Evolutionary conservation across 495 filamentous ascomycete genomes (phyloP).

Genomic region (Aspergillus nidulans): DNA sequence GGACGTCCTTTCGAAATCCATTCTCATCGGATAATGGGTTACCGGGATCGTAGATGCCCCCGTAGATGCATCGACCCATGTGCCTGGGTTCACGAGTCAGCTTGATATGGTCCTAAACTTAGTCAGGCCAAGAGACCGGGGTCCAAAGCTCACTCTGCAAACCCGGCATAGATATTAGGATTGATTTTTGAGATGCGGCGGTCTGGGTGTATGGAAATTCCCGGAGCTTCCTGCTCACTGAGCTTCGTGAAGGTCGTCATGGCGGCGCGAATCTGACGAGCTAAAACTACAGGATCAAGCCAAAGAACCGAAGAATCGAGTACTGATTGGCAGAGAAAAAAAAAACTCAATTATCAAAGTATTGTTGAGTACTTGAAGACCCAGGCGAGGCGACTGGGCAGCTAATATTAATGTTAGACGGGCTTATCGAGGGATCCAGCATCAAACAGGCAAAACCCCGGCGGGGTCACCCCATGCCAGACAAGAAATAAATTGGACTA

Average conservation of each 20-base stretch:
- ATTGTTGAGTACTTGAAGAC: slow-evolving; percentile 5
- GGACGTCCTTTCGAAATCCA: slow-evolving; percentile 72
- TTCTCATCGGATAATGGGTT: slow-evolving; percentile 66
- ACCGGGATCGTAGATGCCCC: slow-evolving; percentile 73
- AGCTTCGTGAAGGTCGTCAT: slow-evolving; percentile 72
- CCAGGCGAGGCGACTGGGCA: slow-evolving; percentile 17
- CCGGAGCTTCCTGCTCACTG: slow-evolving; percentile 49
- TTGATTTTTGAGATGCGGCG: slow-evolving; percentile 65
- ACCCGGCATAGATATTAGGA: slow-evolving; percentile 70
- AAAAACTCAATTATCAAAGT: slow-evolving; percentile 10
- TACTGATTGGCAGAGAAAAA: slow-evolving; percentile 20
- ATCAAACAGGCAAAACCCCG: slow-evolving; percentile 22
- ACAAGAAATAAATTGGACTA: slow-evolving; percentile 1
- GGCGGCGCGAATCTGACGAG: slow-evolving; percentile 2
- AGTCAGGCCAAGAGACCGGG: slow-evolving; percentile 11
- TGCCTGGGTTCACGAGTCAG: slow-evolving; percentile 46
- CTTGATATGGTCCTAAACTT: neutral
- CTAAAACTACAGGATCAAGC: slow-evolving; percentile 7
- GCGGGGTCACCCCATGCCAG: slow-evolving; percentile 17
- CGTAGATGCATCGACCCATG: slow-evolving; percentile 82
- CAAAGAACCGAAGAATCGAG: neutral
- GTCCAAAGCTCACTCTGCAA: slow-evolving; percentile 57
- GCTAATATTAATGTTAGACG: slow-evolving; percentile 18
- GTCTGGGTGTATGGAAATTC: slow-evolving; percentile 55
- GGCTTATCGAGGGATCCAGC: slow-evolving; percentile 1